phyloP scores from a whole-genome alignment of 441 rosid species.

The Eutrema salsugineum region DNA sequence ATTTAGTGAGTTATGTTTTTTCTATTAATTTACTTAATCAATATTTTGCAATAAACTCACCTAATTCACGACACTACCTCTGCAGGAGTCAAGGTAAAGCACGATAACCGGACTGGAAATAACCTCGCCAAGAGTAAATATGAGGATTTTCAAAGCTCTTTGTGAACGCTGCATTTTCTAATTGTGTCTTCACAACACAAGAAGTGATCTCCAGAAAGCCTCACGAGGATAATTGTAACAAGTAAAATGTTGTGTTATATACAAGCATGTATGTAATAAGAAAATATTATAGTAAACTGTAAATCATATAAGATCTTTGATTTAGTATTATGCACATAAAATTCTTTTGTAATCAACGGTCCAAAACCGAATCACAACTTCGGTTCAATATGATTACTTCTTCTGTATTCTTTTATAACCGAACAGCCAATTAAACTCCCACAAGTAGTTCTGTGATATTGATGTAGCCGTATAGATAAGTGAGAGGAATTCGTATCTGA shows the following conservation, averaged over 20 bases:
- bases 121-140: not conserved
- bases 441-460: not conserved
- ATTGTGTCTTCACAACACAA: not conserved
- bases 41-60: not conserved
- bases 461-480: not conserved
- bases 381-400: not conserved
- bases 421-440: not conserved
- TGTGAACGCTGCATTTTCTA: not conserved
- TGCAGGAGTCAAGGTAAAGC: slow-evolving; percentile 3
- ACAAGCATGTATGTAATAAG: not conserved
- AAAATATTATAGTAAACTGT: not conserved
- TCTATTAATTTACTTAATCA: not conserved
- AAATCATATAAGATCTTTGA: not conserved
- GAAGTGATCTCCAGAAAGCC: not conserved
- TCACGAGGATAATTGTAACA: not conserved
- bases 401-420: not conserved
- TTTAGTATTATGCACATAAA: not conserved
- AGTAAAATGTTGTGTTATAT: not conserved
- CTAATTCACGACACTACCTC: not conserved
- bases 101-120: not conserved
- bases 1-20: not conserved
- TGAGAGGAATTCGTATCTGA: not conserved
- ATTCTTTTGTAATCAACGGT: not conserved
- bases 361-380: not conserved
- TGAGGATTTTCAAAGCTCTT: not conserved